Percentiles rank a stretch among this genome's conserved stretches.
These are phyloP conservation scores for Myotisia sp. DNA, from an alignment of 2,329 filamentous ascomycete genomes.

Conservation along the genomic window DNA sequence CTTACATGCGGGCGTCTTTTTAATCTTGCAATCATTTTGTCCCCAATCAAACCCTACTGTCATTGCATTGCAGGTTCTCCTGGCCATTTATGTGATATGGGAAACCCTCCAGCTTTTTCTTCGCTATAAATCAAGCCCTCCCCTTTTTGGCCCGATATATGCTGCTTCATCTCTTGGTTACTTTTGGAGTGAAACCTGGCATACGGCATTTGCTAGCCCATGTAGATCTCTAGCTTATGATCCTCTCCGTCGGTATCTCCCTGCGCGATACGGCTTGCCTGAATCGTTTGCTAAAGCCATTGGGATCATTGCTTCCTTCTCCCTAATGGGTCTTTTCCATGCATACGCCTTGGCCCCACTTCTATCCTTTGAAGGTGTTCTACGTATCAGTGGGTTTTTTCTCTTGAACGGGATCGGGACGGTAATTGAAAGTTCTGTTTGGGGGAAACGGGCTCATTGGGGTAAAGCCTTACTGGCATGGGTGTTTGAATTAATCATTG, in stretches of 20 bases:
- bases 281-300: slow-evolving; percentile 19
- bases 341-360: slow-evolving; percentile 26
- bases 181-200: slow-evolving; percentile 33
- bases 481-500: slow-evolving; percentile 17
- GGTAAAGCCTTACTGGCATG: slow-evolving; percentile 16
- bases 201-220: slow-evolving; percentile 29
- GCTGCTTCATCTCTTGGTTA: slow-evolving; percentile 23
- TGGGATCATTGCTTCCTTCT: slow-evolving; percentile 27
- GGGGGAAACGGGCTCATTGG: slow-evolving; percentile 16
- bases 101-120: slow-evolving; percentile 25
- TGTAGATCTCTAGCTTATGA: slow-evolving; percentile 27
- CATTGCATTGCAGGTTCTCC: slow-evolving; percentile 25
- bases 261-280: slow-evolving; percentile 19
- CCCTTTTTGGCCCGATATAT: slow-evolving; percentile 30
- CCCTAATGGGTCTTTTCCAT: slow-evolving; percentile 29
- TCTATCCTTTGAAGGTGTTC: slow-evolving; percentile 18
- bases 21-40: slow-evolving; percentile 21
- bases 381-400: slow-evolving; percentile 27
- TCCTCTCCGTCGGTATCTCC: slow-evolving; percentile 22
- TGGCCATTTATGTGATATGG: slow-evolving; percentile 31
- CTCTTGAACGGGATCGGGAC: slow-evolving; percentile 28
- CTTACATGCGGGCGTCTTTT: slow-evolving; percentile 23
- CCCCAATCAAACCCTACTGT: slow-evolving; percentile 24
- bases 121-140: slow-evolving; percentile 25
- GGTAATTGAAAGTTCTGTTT: slow-evolving; percentile 16